Conservation (phyloP, 2,329 filamentous ascomycete genomes). For the Aureobasidium musti region DNA sequence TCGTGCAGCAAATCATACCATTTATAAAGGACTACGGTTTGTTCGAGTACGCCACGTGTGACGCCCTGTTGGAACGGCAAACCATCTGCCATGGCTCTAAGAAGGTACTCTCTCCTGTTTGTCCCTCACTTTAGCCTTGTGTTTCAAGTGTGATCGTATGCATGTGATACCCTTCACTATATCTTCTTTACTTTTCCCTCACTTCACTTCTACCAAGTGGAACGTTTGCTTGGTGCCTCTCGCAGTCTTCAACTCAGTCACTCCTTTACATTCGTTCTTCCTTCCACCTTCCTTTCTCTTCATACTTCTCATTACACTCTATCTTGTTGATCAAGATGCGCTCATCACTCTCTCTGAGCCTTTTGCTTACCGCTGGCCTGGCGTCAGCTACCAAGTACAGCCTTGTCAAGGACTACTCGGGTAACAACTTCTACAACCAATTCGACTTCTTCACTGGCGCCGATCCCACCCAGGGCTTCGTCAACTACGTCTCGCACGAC, state of each 20-base stretch:
- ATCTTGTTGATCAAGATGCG: conserved; percentile 29
- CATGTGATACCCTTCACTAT: conserved; percentile 26
- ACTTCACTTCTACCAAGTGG: conserved; percentile 17
- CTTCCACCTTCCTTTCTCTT: background rate
- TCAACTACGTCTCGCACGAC: conserved; percentile 63
- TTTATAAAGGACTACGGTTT: background rate
- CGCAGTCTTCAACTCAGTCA: conserved; percentile 14
- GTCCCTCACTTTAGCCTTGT: conserved; percentile 24
- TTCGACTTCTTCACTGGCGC: conserved; percentile 54
- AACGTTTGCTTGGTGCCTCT: conserved; percentile 18
- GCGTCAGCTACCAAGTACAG: conserved; percentile 34
- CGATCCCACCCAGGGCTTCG: conserved; percentile 76
- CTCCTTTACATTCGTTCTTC: conserved; percentile 9
- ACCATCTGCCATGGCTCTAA: conserved; percentile 27
- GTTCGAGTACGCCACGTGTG: conserved; percentile 29
- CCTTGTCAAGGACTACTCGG: conserved; percentile 52
- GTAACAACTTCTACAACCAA: conserved; percentile 53
- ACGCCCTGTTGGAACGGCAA: conserved; percentile 22
- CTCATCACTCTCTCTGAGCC: conserved; percentile 27
- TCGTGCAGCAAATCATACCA: conserved; percentile 21
- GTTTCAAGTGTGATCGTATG: conserved; percentile 26
- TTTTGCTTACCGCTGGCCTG: conserved; percentile 26
- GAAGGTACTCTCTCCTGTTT: conserved; percentile 15
- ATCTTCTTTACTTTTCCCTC: conserved; percentile 17
- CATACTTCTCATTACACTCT: background rate